Conservation (phyloP, 768 basidiomycete genomes). For the Termitomyces sp. region DNA sequence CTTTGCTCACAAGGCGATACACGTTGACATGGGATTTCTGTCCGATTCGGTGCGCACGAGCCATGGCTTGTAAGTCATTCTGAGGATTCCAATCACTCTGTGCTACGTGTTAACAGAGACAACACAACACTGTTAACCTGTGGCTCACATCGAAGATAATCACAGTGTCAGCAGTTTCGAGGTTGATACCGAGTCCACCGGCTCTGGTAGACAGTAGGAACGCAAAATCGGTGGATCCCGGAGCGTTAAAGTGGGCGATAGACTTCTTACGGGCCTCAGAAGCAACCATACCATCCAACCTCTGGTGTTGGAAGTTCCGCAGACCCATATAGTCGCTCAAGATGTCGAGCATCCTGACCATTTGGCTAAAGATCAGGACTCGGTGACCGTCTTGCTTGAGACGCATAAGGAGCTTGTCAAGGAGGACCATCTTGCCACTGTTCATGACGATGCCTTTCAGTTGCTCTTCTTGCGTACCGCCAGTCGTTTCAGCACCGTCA, state of each 20-base stretch:
- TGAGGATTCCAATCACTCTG: slow-evolving; percentile 99
- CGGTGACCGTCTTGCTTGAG: slow-evolving; percentile 91
- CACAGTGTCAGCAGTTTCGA: slow-evolving; percentile 98
- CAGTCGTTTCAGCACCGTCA: slow-evolving; percentile 81
- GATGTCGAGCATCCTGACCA: slow-evolving; percentile 99
- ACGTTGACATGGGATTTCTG: slow-evolving; percentile 99
- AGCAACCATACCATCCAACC: slow-evolving; percentile 92
- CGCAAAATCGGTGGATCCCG: slow-evolving; percentile 91
- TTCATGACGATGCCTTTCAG: slow-evolving; percentile 97
- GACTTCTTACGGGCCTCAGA: slow-evolving; percentile 92
- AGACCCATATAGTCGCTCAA: slow-evolving; percentile 94
- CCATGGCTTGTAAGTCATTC: slow-evolving; percentile 99
- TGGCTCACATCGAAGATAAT: slow-evolving; percentile 92
- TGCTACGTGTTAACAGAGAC: slow-evolving; percentile 8
- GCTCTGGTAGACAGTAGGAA: slow-evolving; percentile 96
- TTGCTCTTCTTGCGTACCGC: slow-evolving; percentile 67
- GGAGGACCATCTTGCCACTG: slow-evolving; percentile 96
- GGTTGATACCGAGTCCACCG: slow-evolving; percentile 96
- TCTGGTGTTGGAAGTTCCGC: slow-evolving; percentile 88
- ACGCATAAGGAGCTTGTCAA: slow-evolving; percentile 92
- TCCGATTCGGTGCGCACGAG: slow-evolving; percentile 96
- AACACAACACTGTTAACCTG: not conserved
- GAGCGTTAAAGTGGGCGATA: slow-evolving; percentile 95
- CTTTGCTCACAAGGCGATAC: slow-evolving; percentile 97
- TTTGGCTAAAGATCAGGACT: slow-evolving; percentile 98